Base-by-base conservation (phyloP, 495 filamentous ascomycete genomes). In the Glonium stellatum region DNA sequence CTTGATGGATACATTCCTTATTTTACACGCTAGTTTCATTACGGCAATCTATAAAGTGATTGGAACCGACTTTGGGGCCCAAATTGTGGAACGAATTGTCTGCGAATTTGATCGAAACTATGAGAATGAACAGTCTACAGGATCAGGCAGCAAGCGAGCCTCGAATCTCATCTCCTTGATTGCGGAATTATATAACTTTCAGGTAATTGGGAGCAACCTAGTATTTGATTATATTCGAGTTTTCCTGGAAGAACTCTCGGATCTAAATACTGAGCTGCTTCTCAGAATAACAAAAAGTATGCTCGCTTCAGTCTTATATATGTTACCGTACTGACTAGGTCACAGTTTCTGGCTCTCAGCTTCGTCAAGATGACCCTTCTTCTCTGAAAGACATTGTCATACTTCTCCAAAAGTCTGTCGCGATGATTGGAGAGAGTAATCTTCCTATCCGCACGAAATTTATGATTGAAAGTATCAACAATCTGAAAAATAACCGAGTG, bases 401-500 rank as follows among this genome's bases (percentile, higher is more conserved):
- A 19, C 78, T 88, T 55, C 83, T 96, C 57, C 88, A 90, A 64
- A 83, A 83, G 11, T 81, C 85, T 9, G 80, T 90, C 12, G 73
- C 82, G 6, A 83, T 81, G 52, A 75, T 77, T 35, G 87, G 86
- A 35, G 85, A 88, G 69, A 76, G 77, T 18, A 84, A 80, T 47
- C 77, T 96, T 18, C 92, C 90, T 13, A 87, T 95, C 11, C 85
- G 93, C 51, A 96, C 92, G 0, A 95, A 87, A 62, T 97, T 97
- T 74, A 97, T 97, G 95, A 91, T 98, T 50, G 93, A 97, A 62
- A 92, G 87, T 1, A 93, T 98, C 69, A 91, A 88, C 60, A 87
- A 93, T 67, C 78, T 97, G 31, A 96, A 95, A 70, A 95, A 96
- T 78, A 97, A 96, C 74, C 85, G 87, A 51, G 76, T 92, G 67